phyloP scores from a whole-genome alignment of 116 monocot species.

The Dioscorea cayenensis region DNA sequence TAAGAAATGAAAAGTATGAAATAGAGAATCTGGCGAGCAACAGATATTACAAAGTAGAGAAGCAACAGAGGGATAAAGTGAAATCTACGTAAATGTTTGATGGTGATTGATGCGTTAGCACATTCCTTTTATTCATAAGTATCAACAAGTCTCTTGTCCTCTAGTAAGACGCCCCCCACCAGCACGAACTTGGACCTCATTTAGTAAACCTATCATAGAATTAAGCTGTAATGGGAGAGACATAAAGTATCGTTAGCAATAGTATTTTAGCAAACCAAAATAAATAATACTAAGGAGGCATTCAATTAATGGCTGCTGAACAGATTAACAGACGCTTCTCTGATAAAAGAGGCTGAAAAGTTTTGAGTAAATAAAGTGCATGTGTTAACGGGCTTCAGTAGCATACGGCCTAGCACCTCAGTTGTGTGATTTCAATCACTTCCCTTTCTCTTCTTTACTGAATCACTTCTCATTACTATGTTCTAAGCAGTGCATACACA shows the following conservation, averaged over 20 bases:
- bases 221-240: conserved; percentile 53
- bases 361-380: no score
- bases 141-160: conserved; percentile 85
- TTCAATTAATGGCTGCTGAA: no score
- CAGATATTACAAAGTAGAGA: neutral
- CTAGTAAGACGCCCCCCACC: conserved; percentile 90
- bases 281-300: neutral
- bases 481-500: no score
- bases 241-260: neutral
- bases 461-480: no score
- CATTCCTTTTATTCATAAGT: conserved; percentile 59
- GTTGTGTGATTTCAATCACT: no score
- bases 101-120: conserved; percentile 69
- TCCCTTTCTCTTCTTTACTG: no score
- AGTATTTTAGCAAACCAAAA: neutral
- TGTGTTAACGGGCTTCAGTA: no score
- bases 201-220: conserved; percentile 94
- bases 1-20: conserved; percentile 25
- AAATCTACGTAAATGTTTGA: conserved; percentile 77
- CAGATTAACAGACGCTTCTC: no score
- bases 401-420: no score
- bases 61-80: conserved; percentile 56
- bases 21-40: neutral
- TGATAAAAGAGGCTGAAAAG: no score
- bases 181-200: conserved; percentile 92